These are phyloP conservation scores for Epichloe glyceriae DNA, from an alignment of 2,329 filamentous ascomycete species.

Conservation along the genomic window DNA sequence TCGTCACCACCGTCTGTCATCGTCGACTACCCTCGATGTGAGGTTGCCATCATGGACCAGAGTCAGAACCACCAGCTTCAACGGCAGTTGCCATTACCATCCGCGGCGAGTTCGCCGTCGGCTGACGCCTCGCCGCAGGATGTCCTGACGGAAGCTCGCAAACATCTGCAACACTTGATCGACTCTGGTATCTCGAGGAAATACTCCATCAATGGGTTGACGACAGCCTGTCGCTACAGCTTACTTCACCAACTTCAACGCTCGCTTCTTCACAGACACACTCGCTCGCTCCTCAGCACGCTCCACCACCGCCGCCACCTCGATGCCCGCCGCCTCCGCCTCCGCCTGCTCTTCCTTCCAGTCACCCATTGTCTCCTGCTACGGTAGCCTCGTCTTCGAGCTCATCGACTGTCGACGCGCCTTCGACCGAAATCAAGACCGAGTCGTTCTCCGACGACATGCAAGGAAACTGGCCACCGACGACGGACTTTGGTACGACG, in stretches of 20 bases:
- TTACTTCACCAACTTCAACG: constrained; percentile 10
- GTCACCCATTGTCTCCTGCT: constrained; percentile 9
- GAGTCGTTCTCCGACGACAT: constrained; percentile 18
- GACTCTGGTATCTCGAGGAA: constrained; percentile 32
- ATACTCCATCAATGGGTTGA: constrained; percentile 29
- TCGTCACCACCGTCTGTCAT: constrained; percentile 8
- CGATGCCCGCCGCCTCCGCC: constrained; percentile 17
- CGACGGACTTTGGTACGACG: constrained; percentile 5
- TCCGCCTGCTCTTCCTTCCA: constrained; percentile 15
- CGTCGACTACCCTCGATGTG: constrained; percentile 14
- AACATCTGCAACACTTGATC: constrained; percentile 32
- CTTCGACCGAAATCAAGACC: constrained; percentile 17
- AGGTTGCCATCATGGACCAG: constrained; percentile 20
- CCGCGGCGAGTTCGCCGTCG: constrained; percentile 9
- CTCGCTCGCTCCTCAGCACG: constrained; percentile 12
- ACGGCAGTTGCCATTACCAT: constrained; percentile 12
- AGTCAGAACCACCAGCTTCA: constrained; percentile 17
- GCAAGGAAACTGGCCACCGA: constrained; percentile 12
- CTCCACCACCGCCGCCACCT: constrained; percentile 18
- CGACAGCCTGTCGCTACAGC: constrained; percentile 22
- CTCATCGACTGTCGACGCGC: constrained; percentile 10
- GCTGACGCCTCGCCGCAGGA: constrained; percentile 27
- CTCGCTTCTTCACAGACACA: constrained; percentile 9
- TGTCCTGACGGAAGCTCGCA: constrained; percentile 30
- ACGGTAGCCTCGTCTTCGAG: constrained; percentile 7